phyloP scores from a whole-genome alignment of 306 rosid genomes.

The Medicago truncatula region DNA sequence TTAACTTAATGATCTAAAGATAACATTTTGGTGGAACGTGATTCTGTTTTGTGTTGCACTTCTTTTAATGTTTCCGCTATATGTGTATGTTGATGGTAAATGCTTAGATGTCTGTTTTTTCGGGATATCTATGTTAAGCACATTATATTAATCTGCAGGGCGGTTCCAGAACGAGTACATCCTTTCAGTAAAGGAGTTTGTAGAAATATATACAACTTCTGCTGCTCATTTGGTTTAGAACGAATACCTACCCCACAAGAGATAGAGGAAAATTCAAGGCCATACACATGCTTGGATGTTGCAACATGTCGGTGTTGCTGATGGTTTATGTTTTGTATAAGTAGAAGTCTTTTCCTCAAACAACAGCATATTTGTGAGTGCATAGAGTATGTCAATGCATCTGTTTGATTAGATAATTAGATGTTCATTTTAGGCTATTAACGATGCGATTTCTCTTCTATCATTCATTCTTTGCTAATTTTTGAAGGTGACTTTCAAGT shows the following conservation, averaged over 20 bases:
- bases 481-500: conserved; percentile 41
- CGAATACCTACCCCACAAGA: conserved; percentile 63
- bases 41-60: conserved; percentile 24
- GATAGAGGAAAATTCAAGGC: conserved; percentile 69
- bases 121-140: conserved; percentile 25
- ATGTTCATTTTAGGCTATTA: conserved; percentile 38
- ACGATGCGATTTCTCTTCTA: conserved; percentile 31
- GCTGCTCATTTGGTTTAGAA: conserved; percentile 67
- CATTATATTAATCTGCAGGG: conserved; percentile 54
- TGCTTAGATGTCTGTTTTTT: conserved; percentile 8
- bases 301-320: conserved; percentile 85
- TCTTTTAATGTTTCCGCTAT: conserved; percentile 25
- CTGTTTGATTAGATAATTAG: conserved; percentile 41
- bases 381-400: conserved; percentile 21
- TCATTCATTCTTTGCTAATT: conserved; percentile 46
- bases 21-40: conserved; percentile 26
- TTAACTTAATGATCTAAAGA: conserved; percentile 30
- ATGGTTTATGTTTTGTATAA: conserved; percentile 38
- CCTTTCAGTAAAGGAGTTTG: conserved; percentile 89
- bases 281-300: conserved; percentile 71
- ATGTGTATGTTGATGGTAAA: conserved; percentile 18
- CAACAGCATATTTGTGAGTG: conserved; percentile 34
- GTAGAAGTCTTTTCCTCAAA: conserved; percentile 7
- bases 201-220: conserved; percentile 75
- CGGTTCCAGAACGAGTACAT: conserved; percentile 78